Evolutionary conservation across 352 stramenopile species (phyloP).

Genomic region (Phytopythium cucurbitacearum): DNA sequence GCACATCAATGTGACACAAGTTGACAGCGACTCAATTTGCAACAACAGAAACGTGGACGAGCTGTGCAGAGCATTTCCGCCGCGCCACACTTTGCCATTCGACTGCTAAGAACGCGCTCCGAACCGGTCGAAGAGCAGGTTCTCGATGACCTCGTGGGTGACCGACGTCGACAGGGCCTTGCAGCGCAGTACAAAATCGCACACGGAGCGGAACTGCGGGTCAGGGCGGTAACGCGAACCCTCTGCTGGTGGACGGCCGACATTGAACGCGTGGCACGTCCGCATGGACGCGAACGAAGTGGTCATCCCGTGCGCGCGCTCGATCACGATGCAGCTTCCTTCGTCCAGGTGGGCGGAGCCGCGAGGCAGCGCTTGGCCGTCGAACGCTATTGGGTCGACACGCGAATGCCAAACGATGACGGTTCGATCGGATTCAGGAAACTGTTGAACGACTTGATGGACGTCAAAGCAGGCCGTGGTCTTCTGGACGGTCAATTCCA

Average conservation of each 20-base stretch:
- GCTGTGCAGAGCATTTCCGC: too few species aligned
- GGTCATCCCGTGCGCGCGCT: neutral
- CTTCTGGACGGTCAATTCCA: neutral
- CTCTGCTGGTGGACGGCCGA: neutral
- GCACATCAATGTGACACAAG: too few species aligned
- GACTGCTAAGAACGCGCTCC: neutral
- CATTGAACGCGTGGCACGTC: neutral
- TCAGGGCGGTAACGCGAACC: neutral
- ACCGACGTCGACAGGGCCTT: neutral
- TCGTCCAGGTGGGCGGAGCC: neutral
- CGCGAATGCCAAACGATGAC: neutral
- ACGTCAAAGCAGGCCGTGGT: neutral
- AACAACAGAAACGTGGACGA: too few species aligned
- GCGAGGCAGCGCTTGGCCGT: neutral
- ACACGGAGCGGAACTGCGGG: neutral
- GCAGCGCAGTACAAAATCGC: neutral
- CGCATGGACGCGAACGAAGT: neutral
- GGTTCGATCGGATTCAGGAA: neutral
- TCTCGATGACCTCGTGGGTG: neutral
- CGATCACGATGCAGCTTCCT: neutral
- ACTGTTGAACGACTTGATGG: neutral
- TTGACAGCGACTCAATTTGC: too few species aligned
- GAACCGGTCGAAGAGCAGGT: slow-evolving; percentile 1
- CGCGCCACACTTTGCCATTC: neutral
- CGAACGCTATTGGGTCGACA: neutral